Evolutionary conservation across 768 basidiomycete genomes (phyloP).

Genomic region (Russula vinacea): DNA sequence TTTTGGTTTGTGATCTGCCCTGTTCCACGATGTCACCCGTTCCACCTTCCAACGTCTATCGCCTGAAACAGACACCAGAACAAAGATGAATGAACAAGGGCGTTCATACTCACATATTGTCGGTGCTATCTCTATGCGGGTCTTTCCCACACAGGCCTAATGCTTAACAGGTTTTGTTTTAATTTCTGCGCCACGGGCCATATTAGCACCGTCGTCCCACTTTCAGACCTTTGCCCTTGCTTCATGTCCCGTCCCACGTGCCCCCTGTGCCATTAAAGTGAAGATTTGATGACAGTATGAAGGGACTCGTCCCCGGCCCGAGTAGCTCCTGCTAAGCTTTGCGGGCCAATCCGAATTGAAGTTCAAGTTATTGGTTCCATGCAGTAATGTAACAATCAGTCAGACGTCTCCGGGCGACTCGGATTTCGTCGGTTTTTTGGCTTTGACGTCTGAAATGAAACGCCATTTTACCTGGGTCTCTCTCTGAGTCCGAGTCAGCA

Average conservation of each 20-base stretch:
- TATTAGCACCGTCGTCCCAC: background rate
- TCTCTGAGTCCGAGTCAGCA: background rate
- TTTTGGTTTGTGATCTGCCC: no score
- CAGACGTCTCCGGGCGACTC: background rate
- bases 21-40: no score
- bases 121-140: background rate
- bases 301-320: no score
- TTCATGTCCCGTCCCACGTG: background rate
- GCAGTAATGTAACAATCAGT: background rate
- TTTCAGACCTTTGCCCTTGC: background rate
- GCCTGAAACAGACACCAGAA: no score
- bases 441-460: background rate
- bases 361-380: background rate
- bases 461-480: background rate
- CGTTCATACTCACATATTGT: background rate
- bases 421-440: background rate
- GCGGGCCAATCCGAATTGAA: background rate
- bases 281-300: background rate
- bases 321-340: no score
- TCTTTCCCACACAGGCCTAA: background rate
- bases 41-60: no score
- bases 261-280: background rate
- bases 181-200: background rate
- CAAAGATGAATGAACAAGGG: no score
- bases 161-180: background rate